Conservation (phyloP, 441 rosid species). For the Flueggea neowawraea region DNA sequence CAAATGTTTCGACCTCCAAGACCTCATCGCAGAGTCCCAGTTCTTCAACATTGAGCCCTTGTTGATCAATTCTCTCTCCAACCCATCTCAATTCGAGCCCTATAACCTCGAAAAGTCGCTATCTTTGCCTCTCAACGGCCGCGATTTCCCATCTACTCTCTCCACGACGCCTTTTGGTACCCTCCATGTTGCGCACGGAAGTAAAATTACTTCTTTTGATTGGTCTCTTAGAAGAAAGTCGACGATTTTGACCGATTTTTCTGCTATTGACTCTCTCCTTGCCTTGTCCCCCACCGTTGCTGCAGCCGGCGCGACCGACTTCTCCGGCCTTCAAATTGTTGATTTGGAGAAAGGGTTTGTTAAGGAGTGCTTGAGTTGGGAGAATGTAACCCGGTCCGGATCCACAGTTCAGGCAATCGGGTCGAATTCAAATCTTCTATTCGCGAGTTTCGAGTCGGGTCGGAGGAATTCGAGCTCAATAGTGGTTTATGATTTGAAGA, state of each 20-base stretch:
- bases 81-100: slow-evolving; percentile 68
- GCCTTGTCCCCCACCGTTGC: slow-evolving; percentile 52
- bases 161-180: slow-evolving; percentile 59
- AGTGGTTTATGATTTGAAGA: slow-evolving; percentile 70
- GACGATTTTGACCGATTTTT: slow-evolving; percentile 68
- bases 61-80: slow-evolving; percentile 48
- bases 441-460: slow-evolving; percentile 84
- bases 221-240: slow-evolving; percentile 72
- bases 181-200: slow-evolving; percentile 79
- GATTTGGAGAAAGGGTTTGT: slow-evolving; percentile 64
- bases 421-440: slow-evolving; percentile 45
- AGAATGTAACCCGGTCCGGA: slow-evolving; percentile 58
- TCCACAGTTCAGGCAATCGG: slow-evolving; percentile 88
- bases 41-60: slow-evolving; percentile 67
- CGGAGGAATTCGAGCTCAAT: slow-evolving; percentile 81
- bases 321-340: slow-evolving; percentile 78
- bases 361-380: slow-evolving; percentile 59
- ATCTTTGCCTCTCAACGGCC: slow-evolving; percentile 56
- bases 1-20: slow-evolving; percentile 50
- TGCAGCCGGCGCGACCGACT: slow-evolving; percentile 89
- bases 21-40: slow-evolving; percentile 67
- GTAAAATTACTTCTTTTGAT: slow-evolving; percentile 85
- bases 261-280: slow-evolving; percentile 76
- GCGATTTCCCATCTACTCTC: slow-evolving; percentile 61
- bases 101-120: slow-evolving; percentile 61